Percentiles rank a stretch among this genome's conserved stretches.
These are phyloP conservation scores for Colletotrichum sp. DNA, from an alignment of 2,329 filamentous ascomycete species.

Conservation along the genomic window DNA sequence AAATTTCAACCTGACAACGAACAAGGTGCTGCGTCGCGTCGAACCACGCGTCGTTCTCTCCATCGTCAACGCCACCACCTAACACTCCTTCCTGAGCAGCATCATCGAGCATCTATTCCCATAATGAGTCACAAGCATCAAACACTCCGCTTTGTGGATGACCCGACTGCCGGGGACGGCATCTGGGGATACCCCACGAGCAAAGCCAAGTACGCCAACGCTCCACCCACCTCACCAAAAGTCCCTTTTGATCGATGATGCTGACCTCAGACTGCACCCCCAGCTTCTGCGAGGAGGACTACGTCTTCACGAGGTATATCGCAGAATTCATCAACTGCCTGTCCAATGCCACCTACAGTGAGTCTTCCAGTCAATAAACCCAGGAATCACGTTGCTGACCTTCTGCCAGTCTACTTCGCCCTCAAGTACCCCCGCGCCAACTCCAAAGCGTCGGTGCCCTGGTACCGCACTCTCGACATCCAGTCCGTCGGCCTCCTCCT, in stretches of 20 bases:
- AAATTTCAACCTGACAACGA: neutral
- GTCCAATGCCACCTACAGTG: conserved; percentile 40
- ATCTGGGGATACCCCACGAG: conserved; percentile 44
- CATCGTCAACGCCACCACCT: neutral
- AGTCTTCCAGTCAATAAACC: neutral
- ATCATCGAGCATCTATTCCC: neutral
- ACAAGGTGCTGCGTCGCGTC: neutral
- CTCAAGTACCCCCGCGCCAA: conserved; percentile 37
- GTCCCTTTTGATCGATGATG: neutral
- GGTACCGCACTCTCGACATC: conserved; percentile 38
- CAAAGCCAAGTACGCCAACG: conserved; percentile 37
- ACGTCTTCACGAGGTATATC: conserved; percentile 44
- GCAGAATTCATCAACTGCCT: conserved; percentile 50
- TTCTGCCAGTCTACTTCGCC: conserved; percentile 39
- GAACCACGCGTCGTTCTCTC: neutral
- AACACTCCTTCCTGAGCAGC: neutral
- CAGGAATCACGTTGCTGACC: neutral
- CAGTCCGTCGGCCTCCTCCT: conserved; percentile 44
- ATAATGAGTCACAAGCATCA: conserved; percentile 31
- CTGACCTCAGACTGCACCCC: neutral
- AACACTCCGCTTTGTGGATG: conserved; percentile 38
- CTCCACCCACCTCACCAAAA: neutral
- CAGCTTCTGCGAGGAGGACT: conserved; percentile 28
- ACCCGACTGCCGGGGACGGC: conserved; percentile 34
- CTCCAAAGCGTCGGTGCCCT: conserved; percentile 31